Evolutionary conservation across 768 basidiomycete genomes (phyloP), one percentile per base, ranked within the genome.

Genomic region (Harrya chromipes): DNA sequence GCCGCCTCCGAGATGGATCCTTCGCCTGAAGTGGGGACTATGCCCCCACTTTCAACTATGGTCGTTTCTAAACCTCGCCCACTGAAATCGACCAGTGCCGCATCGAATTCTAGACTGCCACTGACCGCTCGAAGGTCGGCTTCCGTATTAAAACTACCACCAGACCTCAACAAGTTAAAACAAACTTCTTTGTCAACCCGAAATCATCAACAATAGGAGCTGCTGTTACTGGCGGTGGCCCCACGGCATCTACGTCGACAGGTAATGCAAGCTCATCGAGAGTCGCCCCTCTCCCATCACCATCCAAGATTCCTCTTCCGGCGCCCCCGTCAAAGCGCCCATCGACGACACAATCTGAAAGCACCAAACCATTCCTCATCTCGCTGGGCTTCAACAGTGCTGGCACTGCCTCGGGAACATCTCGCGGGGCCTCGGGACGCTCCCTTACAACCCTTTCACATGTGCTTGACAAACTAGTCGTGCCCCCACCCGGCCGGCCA

Each of bases 401-500:
- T 12, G 44, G 37, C 1, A 13, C 34, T 19, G 44, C 43, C 19
- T 13, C 29, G 12, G 49, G 36, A 6, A 42, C 40, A 27, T 29
- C 57, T 24, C 50, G 45, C 13, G 34, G 31, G 21, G 33, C 45
- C 6, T 42, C 57, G 0, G 57, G 59, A 11, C 57, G 80, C 4
- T 79, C 84, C 0, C 65, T 90, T n/a, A 80, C 81, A 5, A 85
- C 77, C 6, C 71, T 90, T 13, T 80, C 84, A 9, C 76, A 74
- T 53, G 87, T 87, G 3, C 68, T 90, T 23, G 82, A 88, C 60
- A 85, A 83, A 59, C 72, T 90, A n/a, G 74, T 75, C 23, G 77
- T 79, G 64, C 85, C 83, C 0, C 76, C 83, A 2, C 87, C 85
- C 4, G 74, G 73, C 20, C 66, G 85, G 36, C 85, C 87, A 1